Evolutionary conservation across 1,139 yeast genomes (phyloP).

Genomic region (Geotrichum aggregatum): DNA sequence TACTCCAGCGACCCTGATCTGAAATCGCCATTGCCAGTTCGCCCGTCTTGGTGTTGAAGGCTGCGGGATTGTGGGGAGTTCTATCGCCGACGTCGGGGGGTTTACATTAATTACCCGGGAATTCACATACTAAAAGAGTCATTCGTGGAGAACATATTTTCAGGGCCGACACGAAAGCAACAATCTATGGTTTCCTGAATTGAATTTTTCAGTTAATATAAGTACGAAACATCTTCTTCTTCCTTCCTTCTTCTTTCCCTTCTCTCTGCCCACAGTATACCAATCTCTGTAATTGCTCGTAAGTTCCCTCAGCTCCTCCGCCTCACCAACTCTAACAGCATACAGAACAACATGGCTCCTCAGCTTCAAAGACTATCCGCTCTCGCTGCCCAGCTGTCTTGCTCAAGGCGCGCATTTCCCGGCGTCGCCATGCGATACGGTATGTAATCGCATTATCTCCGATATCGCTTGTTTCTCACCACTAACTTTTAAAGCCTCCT

Average conservation of each 20-base stretch:
- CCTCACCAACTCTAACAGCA: neutral
- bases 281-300: neutral
- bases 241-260: neutral
- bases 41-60: too few relatives aligned
- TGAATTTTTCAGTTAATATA: neutral
- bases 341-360: constrained; percentile 3
- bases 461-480: neutral
- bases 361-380: constrained; percentile 3
- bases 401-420: neutral
- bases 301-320: neutral
- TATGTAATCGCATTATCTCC: neutral
- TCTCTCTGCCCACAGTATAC: neutral
- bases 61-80: neutral
- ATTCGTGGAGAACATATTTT: neutral
- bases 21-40: too few relatives aligned
- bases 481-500: constrained; percentile 12
- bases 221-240: neutral
- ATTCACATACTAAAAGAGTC: neutral
- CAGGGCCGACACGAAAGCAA: neutral
- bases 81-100: neutral
- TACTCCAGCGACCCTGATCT: too few relatives aligned
- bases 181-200: neutral
- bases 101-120: neutral
- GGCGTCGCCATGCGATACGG: neutral
- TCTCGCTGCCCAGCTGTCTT: constrained; percentile 5